Evolutionary conservation across 352 stramenopile genomes (phyloP), one percentile per base, ranked within the genome.

Genomic region (Globisporangium heterothallicum): DNA sequence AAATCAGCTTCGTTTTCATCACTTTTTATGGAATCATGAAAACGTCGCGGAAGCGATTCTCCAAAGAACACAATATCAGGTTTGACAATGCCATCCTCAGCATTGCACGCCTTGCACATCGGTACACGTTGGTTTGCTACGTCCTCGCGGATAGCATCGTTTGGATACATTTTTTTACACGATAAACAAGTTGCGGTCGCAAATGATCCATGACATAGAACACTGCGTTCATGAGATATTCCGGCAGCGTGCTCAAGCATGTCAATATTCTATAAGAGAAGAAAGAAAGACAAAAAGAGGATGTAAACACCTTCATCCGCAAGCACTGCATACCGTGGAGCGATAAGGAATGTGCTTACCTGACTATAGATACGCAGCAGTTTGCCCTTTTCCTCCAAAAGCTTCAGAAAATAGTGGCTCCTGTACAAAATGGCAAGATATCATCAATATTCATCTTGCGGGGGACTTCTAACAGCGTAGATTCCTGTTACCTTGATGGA

Each of bases 61-160:
- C 96, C 96, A 66, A 99, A 99, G 61, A 99, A 99, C 1, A 97
- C 95, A 63, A 99, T 98, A 53, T 98, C 91, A 0, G 97, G 96
- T 73, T 99, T 99, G 30, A 99, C 64, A 16, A 99, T 88, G 27
- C 97, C 96, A 42, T 92, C 84, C 9, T 74, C 59, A 1, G 63
- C 64, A 6, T 74, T 73, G 42, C 82, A 93, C n/a, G 58, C 58
- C 34, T 69, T 66, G 51, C 82, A 91, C 82, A 91, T 92, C 1
- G 82, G 74, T 66, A 98, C 63, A 63, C 63, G 53, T 53, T 80
- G 71, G 63, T 91, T 64, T 62, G 81, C 62, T n/a, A 87, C 77
- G 27, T 95, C 73, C 0, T 92, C 81, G 21, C 86, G 74, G 58
- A 96, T 96, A 8, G 88, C 89, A 22, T 94, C 76, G 47, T 83